Conservation (phyloP, 2,329 filamentous ascomycete species). For the Rhinocladiella similis region DNA sequence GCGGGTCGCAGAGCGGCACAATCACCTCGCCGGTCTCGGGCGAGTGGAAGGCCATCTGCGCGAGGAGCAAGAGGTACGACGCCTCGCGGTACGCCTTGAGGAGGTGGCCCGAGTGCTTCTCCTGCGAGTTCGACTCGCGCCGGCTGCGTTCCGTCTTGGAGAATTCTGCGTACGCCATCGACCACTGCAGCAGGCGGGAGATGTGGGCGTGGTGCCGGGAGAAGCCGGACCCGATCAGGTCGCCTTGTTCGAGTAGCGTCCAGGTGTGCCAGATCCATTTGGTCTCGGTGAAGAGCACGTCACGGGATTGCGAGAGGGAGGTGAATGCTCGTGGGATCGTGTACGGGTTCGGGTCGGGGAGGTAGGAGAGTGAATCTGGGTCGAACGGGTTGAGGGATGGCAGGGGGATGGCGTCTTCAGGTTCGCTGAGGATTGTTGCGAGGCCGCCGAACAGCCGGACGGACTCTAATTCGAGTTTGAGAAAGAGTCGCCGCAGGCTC, state of each 20-base stretch:
- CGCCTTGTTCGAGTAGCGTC: conserved; percentile 21
- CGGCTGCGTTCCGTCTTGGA: conserved; percentile 14
- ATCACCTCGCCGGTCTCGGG: conserved; percentile 24
- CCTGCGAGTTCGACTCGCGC: background rate
- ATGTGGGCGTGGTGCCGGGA: conserved; percentile 26
- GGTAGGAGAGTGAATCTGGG: background rate
- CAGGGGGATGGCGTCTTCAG: conserved; percentile 5
- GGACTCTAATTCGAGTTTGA: conserved; percentile 24
- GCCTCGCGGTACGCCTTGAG: conserved; percentile 26
- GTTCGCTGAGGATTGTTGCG: conserved; percentile 22
- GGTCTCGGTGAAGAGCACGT: conserved; percentile 27
- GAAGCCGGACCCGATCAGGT: conserved; percentile 16
- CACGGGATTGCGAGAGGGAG: conserved; percentile 26
- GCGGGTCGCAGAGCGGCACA: conserved; percentile 23
- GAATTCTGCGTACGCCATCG: conserved; percentile 28
- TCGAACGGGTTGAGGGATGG: conserved; percentile 8
- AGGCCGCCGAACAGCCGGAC: conserved; percentile 21
- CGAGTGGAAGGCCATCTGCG: conserved; percentile 27
- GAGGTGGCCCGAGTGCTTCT: conserved; percentile 14
- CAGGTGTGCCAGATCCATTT: conserved; percentile 29
- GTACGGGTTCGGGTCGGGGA: conserved; percentile 19
- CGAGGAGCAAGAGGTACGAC: conserved; percentile 22
- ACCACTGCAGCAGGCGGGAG: conserved; percentile 27
- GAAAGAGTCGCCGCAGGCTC: conserved; percentile 18
- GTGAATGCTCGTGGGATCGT: conserved; percentile 22